phyloP scores from a whole-genome alignment of 2,329 filamentous ascomycete species.

The Pseudogymnoascus sp. region DNA sequence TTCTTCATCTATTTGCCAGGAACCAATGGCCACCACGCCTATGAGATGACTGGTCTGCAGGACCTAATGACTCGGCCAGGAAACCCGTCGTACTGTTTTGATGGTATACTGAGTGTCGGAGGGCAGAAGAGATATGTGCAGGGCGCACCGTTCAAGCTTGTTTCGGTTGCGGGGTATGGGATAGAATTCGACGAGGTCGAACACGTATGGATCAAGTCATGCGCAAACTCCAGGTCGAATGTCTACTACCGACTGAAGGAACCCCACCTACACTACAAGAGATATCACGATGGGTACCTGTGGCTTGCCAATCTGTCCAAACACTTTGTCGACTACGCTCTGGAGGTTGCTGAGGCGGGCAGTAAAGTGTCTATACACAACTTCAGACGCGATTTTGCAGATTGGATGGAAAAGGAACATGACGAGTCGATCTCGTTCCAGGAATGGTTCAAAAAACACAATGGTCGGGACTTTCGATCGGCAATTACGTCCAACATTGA shows the following conservation, averaged over 20 bases:
- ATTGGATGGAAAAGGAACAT: slow-evolving; percentile 46
- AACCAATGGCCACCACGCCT: slow-evolving; percentile 27
- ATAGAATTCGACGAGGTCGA: slow-evolving; percentile 38
- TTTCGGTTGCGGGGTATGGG: slow-evolving; percentile 61
- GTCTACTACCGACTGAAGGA: slow-evolving; percentile 55
- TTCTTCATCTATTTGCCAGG: slow-evolving; percentile 47
- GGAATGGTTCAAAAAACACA: slow-evolving; percentile 45
- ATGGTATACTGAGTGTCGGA: slow-evolving; percentile 48
- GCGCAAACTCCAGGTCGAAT: slow-evolving; percentile 30
- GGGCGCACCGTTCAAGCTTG: slow-evolving; percentile 43
- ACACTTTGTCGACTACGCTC: slow-evolving; percentile 56
- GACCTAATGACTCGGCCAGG: slow-evolving; percentile 36
- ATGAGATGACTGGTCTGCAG: slow-evolving; percentile 48
- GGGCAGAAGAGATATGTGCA: slow-evolving; percentile 40
- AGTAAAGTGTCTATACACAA: slow-evolving; percentile 40
- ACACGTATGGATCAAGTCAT: slow-evolving; percentile 57
- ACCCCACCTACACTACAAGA: slow-evolving; percentile 51
- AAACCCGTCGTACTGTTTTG: slow-evolving; percentile 41
- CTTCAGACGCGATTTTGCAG: slow-evolving; percentile 49
- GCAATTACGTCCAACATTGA: slow-evolving; percentile 49
- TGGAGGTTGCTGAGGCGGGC: slow-evolving; percentile 13
- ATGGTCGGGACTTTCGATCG: slow-evolving; percentile 52
- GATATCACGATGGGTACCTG: slow-evolving; percentile 54
- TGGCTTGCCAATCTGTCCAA: slow-evolving; percentile 67
- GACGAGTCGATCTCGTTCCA: slow-evolving; percentile 33